phyloP scores from a whole-genome alignment of 1,284 basidiomycete species.

The Cystobasidium sp. region DNA sequence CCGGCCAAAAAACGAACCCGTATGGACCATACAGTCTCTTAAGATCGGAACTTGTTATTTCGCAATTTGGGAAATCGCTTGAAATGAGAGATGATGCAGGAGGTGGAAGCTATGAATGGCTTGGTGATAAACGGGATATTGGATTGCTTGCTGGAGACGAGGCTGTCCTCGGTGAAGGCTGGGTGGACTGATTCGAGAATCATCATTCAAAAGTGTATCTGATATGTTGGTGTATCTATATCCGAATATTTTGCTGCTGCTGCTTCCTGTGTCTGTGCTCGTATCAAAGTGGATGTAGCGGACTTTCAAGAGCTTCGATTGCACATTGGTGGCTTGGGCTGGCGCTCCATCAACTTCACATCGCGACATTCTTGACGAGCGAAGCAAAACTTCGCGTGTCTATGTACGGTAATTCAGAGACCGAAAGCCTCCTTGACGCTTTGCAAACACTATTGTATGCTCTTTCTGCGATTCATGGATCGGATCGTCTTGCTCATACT shows the following conservation, averaged over 20 bases:
- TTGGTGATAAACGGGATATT: not conserved
- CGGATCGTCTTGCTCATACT: too few species aligned
- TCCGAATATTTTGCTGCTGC: not conserved
- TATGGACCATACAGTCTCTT: constrained; percentile 27
- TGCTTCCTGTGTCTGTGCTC: too few species aligned
- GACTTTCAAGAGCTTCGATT: too few species aligned
- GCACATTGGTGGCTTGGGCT: too few species aligned
- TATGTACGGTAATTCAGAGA: too few species aligned
- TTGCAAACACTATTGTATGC: too few species aligned
- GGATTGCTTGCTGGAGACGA: not conserved
- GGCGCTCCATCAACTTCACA: too few species aligned
- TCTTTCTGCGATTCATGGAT: too few species aligned
- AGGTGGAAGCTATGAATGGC: constrained; percentile 19
- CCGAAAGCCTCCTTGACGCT: too few species aligned
- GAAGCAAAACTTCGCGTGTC: too few species aligned
- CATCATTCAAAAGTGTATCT: not conserved
- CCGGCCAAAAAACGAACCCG: not conserved
- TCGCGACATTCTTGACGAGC: too few species aligned
- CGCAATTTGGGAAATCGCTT: constrained; percentile 6
- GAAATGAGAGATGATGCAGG: constrained; percentile 19
- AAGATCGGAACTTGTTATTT: constrained; percentile 14
- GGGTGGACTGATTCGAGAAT: not conserved
- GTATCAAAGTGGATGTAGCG: too few species aligned
- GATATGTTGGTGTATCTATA: not conserved
- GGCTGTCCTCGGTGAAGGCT: constrained; percentile 5